Evolutionary conservation across 805 yeast species (phyloP).

Genomic region (Candida dendrica): DNA sequence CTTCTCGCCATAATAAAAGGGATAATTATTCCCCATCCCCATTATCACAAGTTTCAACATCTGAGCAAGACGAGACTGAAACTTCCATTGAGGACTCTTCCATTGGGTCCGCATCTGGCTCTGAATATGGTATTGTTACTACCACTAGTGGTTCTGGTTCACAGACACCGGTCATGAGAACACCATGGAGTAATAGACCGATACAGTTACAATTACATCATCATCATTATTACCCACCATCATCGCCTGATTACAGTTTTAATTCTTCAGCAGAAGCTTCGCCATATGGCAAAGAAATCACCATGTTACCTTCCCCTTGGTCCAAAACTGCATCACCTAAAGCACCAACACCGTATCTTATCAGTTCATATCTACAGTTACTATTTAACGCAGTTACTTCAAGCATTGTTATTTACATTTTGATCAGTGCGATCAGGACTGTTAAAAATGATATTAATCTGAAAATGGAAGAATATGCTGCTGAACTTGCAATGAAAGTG

Average conservation of each 20-base stretch:
- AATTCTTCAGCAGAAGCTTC: not conserved
- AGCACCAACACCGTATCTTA: slow-evolving; percentile 45
- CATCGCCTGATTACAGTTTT: slow-evolving; percentile 1
- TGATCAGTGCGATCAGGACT: slow-evolving; percentile 37
- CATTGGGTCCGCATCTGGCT: not conserved
- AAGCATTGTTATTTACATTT: slow-evolving; percentile 35
- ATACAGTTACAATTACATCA: slow-evolving; percentile 33
- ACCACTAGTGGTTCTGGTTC: too few relatives aligned
- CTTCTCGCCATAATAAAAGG: not conserved
- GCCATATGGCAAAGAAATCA: slow-evolving; percentile 5
- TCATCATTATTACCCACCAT: slow-evolving; percentile 35
- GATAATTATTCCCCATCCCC: too few relatives aligned
- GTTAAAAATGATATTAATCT: slow-evolving; percentile 47
- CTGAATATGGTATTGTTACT: not conserved
- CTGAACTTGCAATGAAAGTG: slow-evolving; percentile 42
- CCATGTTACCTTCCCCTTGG: slow-evolving; percentile 54
- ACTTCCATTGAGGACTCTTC: too few relatives aligned
- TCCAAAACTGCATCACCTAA: slow-evolving; percentile 41
- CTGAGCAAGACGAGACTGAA: too few relatives aligned
- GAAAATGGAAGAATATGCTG: slow-evolving; percentile 41
- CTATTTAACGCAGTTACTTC: slow-evolving; percentile 41
- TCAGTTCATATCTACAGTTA: slow-evolving; percentile 58
- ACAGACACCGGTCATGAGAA: not conserved
- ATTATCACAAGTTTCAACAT: too few relatives aligned
- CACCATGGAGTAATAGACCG: slow-evolving; percentile 12